These are phyloP conservation scores for Dactylonectria macrodidyma DNA, from an alignment of 2,329 filamentous ascomycete species.

Conservation along the genomic window DNA sequence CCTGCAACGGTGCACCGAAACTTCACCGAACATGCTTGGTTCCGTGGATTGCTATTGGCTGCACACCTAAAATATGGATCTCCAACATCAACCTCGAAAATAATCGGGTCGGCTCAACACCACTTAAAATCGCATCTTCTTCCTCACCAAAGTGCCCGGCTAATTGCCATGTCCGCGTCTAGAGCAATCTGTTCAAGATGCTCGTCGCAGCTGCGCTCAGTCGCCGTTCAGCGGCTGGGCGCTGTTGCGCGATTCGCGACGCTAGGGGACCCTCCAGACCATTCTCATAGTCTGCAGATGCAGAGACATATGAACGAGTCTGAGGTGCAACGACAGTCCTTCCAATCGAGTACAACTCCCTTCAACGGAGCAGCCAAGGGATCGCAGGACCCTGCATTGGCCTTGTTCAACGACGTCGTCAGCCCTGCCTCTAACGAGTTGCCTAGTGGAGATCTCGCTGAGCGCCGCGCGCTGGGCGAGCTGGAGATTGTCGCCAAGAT, in stretches of 20 bases:
- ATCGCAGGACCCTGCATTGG: constrained; percentile 47
- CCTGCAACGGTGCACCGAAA: constrained; percentile 8
- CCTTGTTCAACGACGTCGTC: constrained; percentile 56
- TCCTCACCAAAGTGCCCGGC: constrained; percentile 18
- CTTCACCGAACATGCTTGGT: constrained; percentile 23
- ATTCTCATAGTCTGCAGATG: constrained; percentile 17
- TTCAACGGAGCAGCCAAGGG: constrained; percentile 25
- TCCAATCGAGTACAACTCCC: constrained; percentile 10
- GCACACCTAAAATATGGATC: constrained; percentile 25
- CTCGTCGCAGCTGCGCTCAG: constrained; percentile 47
- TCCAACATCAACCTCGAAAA: constrained; percentile 41
- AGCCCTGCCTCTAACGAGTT: constrained; percentile 30
- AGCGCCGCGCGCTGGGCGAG: constrained; percentile 39
- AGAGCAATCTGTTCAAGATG: constrained; percentile 55
- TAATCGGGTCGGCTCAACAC: constrained; percentile 31
- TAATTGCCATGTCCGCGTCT: constrained; percentile 52
- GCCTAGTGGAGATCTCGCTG: not conserved
- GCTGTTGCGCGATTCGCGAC: constrained; percentile 45
- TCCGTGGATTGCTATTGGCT: constrained; percentile 36
- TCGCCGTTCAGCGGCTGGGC: constrained; percentile 38
- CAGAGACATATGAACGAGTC: constrained; percentile 15
- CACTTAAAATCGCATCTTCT: constrained; percentile 27
- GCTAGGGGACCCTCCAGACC: constrained; percentile 32
- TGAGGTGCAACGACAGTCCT: not conserved
- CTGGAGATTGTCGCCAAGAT: constrained; percentile 51